These are phyloP conservation scores for Dissophora ornata DNA, from an alignment of 192 early-diverging fungal genomes.

Conservation along the genomic window DNA sequence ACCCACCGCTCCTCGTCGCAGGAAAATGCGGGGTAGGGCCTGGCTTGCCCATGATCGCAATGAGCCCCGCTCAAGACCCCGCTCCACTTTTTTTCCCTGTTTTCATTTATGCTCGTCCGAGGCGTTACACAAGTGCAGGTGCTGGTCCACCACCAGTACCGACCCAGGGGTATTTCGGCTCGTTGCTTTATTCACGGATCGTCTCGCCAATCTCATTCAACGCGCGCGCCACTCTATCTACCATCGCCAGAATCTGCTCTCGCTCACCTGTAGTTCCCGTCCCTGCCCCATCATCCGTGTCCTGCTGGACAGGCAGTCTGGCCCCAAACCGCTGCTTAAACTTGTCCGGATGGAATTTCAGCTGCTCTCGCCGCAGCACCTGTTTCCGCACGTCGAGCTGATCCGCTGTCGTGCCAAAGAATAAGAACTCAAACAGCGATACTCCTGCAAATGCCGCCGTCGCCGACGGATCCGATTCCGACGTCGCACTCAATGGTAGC, in stretches of 20 bases:
- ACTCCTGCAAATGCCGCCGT: neutral
- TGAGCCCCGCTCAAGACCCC: too few relatives aligned
- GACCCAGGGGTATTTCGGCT: too few relatives aligned
- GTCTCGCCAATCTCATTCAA: slow-evolving; percentile 23
- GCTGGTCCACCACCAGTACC: too few relatives aligned
- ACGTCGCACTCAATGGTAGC: slow-evolving; percentile 15
- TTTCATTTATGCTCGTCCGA: neutral
- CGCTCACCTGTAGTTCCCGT: slow-evolving; percentile 18
- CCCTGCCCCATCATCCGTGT: neutral
- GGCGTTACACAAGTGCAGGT: slow-evolving; percentile 27
- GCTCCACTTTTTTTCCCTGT: slow-evolving; percentile 41
- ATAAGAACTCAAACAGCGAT: slow-evolving; percentile 37
- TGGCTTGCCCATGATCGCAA: too few relatives aligned
- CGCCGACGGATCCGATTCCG: neutral
- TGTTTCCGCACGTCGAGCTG: slow-evolving; percentile 23
- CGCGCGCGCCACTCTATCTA: slow-evolving; percentile 26
- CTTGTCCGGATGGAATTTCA: slow-evolving; percentile 53
- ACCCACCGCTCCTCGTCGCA: too few relatives aligned
- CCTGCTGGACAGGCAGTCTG: slow-evolving; percentile 10
- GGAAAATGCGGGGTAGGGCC: slow-evolving; percentile 33
- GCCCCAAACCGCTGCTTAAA: slow-evolving; percentile 35
- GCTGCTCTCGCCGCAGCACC: slow-evolving; percentile 38
- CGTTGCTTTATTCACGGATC: too few relatives aligned
- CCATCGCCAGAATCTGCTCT: slow-evolving; percentile 25
- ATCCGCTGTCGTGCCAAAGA: slow-evolving; percentile 23